phyloP scores from a whole-genome alignment of 169 alveolate species.

The Ophryocystis elektroscirrha region DNA sequence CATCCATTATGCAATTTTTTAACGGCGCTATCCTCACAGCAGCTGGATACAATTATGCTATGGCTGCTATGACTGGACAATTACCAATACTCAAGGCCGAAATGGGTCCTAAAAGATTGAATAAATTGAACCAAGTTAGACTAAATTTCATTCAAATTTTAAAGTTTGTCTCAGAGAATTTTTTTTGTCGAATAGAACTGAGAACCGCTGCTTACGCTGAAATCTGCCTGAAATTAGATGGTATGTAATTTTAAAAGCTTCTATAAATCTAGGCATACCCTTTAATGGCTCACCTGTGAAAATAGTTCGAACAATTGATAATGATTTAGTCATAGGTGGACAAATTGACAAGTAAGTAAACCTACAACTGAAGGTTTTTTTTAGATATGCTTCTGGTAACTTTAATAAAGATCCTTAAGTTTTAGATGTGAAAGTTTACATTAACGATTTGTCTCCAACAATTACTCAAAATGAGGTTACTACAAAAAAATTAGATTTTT shows the following conservation, averaged over 20 bases:
- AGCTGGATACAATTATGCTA: constrained; percentile 15
- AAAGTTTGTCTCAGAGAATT: too few relatives aligned
- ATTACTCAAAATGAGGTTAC: constrained; percentile 10
- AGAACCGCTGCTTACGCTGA: constrained; percentile 40
- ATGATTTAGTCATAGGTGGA: constrained; percentile 39
- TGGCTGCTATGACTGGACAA: constrained; percentile 14
- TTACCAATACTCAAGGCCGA: constrained; percentile 36
- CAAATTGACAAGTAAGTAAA: constrained; percentile 29
- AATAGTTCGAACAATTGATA: constrained; percentile 49
- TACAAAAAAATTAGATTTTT: not conserved
- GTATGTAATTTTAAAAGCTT: constrained; percentile 8
- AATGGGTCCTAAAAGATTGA: too few relatives aligned
- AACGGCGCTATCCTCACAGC: constrained; percentile 25
- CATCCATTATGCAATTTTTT: constrained; percentile 30
- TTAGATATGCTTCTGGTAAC: not conserved
- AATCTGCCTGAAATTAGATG: constrained; percentile 45
- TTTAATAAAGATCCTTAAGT: constrained; percentile 1
- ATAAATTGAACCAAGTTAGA: too few relatives aligned
- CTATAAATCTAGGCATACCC: constrained; percentile 29
- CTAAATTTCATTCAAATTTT: constrained; percentile 35
- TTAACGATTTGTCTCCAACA: constrained; percentile 50
- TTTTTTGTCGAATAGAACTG: constrained; percentile 48
- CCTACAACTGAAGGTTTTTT: constrained; percentile 1
- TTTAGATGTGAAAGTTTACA: constrained; percentile 24
- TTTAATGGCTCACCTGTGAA: constrained; percentile 39